Evolutionary conservation across 1,284 basidiomycete genomes (phyloP).

Genomic region (Sparassis latifolia): DNA sequence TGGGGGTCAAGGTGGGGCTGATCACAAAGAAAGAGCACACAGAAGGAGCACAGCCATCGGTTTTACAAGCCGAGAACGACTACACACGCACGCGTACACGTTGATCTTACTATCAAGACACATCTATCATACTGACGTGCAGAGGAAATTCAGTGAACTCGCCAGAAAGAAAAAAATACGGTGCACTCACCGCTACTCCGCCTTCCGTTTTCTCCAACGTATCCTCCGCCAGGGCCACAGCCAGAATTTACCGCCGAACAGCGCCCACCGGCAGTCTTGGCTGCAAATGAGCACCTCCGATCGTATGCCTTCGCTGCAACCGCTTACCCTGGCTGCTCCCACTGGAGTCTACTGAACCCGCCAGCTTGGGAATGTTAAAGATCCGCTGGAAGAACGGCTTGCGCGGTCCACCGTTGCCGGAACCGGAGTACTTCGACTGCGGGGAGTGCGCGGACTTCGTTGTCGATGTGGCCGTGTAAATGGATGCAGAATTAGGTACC

Average conservation of each 20-base stretch:
- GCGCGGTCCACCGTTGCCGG: conserved; percentile 13
- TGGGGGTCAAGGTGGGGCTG: too few species aligned
- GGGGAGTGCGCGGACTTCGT: conserved; percentile 19
- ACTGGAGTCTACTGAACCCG: conserved; percentile 21
- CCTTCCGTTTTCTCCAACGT: conserved; percentile 1
- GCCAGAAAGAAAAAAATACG: not conserved
- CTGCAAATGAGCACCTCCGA: conserved; percentile 18
- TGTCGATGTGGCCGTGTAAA: conserved; percentile 18
- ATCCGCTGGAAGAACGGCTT: conserved; percentile 26
- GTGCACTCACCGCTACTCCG: not conserved
- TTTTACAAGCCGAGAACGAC: too few species aligned
- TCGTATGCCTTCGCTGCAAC: conserved; percentile 23
- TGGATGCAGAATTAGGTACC: conserved; percentile 24
- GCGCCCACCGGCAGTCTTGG: too few species aligned
- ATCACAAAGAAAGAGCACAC: too few species aligned
- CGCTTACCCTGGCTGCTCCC: conserved; percentile 22
- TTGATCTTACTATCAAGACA: too few species aligned
- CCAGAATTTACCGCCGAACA: conserved; percentile 4
- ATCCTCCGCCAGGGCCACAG: conserved; percentile 2
- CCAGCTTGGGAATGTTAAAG: conserved; percentile 21
- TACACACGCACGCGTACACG: too few species aligned
- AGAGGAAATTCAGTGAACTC: too few species aligned
- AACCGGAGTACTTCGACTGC: conserved; percentile 12
- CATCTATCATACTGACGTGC: too few species aligned
- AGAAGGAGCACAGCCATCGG: too few species aligned